These are phyloP conservation scores for Pestalotiopsis sp. DNA, from an alignment of 2,329 filamentous ascomycete species.

Conservation along the genomic window DNA sequence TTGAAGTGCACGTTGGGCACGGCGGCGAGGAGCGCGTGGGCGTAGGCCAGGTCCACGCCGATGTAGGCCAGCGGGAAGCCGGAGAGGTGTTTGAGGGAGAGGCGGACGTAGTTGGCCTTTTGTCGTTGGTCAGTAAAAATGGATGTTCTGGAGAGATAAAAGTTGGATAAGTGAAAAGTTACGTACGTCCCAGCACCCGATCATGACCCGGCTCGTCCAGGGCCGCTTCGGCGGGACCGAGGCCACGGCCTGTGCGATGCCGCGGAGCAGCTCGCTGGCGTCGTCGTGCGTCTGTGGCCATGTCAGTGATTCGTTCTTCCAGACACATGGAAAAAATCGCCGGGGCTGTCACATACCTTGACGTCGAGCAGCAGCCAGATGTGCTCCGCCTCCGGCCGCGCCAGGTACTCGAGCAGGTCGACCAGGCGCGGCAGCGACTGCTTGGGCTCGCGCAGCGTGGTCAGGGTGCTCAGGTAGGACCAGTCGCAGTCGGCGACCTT, in stretches of 20 bases:
- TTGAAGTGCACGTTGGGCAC: slow-evolving; percentile 76
- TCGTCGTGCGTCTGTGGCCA: slow-evolving; percentile 68
- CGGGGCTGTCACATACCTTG: slow-evolving; percentile 59
- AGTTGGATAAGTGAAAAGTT: not conserved
- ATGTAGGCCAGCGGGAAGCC: slow-evolving; percentile 69
- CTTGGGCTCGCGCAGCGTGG: slow-evolving; percentile 68
- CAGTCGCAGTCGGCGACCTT: slow-evolving; percentile 78
- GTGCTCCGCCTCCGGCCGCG: slow-evolving; percentile 62
- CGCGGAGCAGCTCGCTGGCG: slow-evolving; percentile 68
- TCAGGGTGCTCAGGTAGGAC: slow-evolving; percentile 69
- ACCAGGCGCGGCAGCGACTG: slow-evolving; percentile 72
- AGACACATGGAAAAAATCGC: not conserved
- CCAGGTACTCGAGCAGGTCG: slow-evolving; percentile 76
- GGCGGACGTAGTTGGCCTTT: slow-evolving; percentile 67
- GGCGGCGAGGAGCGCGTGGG: slow-evolving; percentile 67
- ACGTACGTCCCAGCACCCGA: slow-evolving; percentile 80
- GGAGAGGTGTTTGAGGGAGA: slow-evolving; percentile 64
- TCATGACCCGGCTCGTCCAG: slow-evolving; percentile 75
- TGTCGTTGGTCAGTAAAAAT: not conserved
- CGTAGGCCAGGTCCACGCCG: slow-evolving; percentile 67
- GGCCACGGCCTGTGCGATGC: slow-evolving; percentile 66
- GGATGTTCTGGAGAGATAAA: not conserved
- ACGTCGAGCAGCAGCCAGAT: slow-evolving; percentile 88
- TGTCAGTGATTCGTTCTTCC: not conserved
- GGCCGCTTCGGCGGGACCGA: slow-evolving; percentile 51